These are phyloP conservation scores for Trichoderma sp. DNA, from an alignment of 2,329 filamentous ascomycete genomes.

Conservation along the genomic window DNA sequence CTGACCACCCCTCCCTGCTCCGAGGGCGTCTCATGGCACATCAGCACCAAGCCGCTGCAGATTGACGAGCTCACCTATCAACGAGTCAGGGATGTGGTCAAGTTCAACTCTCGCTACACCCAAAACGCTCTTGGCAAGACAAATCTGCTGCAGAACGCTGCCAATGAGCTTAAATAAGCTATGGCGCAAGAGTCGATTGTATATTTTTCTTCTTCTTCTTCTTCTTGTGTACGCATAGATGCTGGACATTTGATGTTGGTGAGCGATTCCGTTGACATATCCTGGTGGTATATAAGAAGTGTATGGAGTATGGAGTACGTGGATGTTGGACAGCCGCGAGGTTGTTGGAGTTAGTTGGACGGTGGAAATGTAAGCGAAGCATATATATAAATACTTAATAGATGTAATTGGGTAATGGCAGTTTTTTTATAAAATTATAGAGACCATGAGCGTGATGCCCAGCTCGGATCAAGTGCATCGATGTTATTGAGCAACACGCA, in stretches of 20 bases:
- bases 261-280: neutral
- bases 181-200: neutral
- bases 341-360: neutral
- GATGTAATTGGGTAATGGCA: too few species aligned
- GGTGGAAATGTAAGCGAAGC: too few species aligned
- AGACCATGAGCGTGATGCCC: too few species aligned
- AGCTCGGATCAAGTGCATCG: too few species aligned
- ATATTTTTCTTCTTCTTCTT: too few species aligned
- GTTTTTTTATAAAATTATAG: too few species aligned
- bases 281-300: neutral
- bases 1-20: conserved; percentile 62
- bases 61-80: conserved; percentile 49
- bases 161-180: neutral
- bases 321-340: neutral
- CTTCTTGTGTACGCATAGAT: neutral
- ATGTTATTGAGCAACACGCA: too few species aligned
- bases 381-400: too few species aligned
- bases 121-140: conserved; percentile 47
- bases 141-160: conserved; percentile 27
- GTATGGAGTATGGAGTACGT: too few species aligned
- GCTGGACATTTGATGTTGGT: neutral
- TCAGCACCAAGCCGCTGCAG: conserved; percentile 43
- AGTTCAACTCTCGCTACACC: conserved; percentile 54
- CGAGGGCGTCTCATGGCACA: conserved; percentile 53
- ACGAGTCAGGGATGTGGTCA: conserved; percentile 50